A percentile compares a stretch with the other conserved stretches of the same genome.
phyloP scores from a whole-genome alignment of 441 rosid genomes.

The Populus hybrid region DNA sequence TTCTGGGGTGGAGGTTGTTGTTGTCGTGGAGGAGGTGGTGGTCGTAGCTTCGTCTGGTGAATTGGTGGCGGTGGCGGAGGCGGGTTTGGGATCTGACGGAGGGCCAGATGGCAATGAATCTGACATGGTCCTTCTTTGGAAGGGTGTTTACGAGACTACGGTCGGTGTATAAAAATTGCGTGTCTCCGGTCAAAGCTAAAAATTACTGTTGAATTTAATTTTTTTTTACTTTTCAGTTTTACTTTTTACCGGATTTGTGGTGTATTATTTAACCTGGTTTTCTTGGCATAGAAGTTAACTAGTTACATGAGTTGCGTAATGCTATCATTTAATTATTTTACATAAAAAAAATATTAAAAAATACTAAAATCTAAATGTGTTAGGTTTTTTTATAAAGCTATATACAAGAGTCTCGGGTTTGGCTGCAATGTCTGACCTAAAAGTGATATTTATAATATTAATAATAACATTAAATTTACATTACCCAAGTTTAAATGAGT shows the following conservation, averaged over 20 bases:
- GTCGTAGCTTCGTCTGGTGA: conserved; percentile 2
- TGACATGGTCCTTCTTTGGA: neutral
- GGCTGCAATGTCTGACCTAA: too few relatives aligned
- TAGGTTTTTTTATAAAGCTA: too few relatives aligned
- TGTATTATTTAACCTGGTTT: too few relatives aligned
- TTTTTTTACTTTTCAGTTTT: too few relatives aligned
- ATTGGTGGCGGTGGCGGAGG: neutral
- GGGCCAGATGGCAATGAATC: neutral
- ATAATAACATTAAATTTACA: too few relatives aligned
- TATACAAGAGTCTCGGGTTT: too few relatives aligned
- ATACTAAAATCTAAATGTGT: too few relatives aligned
- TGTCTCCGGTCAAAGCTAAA: neutral
- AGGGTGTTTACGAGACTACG: neutral
- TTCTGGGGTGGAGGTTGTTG: conserved; percentile 8
- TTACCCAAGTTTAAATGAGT: too few relatives aligned
- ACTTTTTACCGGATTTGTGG: neutral
- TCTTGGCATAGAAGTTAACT: neutral
- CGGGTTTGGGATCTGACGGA: conserved; percentile 4
- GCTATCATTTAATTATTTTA: too few relatives aligned
- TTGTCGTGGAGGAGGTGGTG: neutral
- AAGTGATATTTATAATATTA: too few relatives aligned
- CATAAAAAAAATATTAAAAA: too few relatives aligned
- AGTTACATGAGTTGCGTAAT: too few relatives aligned
- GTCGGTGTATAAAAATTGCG: neutral
- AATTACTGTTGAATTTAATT: neutral